Evolutionary conservation across 176 grass and related monocot genomes (phyloP), one percentile per base, ranked within the genome.

Genomic region (Avena insularis): DNA sequence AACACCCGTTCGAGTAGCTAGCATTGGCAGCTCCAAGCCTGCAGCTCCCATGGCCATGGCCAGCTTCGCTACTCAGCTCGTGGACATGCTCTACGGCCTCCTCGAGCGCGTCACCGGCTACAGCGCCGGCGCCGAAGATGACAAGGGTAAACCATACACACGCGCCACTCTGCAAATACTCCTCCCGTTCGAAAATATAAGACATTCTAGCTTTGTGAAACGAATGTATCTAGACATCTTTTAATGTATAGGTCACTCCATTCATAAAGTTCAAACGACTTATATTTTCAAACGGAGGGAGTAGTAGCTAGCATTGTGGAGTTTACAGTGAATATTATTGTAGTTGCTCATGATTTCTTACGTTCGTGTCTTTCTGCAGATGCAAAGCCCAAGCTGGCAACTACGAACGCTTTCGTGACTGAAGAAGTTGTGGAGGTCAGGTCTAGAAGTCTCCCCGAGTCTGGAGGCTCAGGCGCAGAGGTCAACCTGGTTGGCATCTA

Each of bases 31-130:
- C 55, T 57, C 55, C 55, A 57, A 8, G 0, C 6, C 15, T 43
- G 4, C 36, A 71, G 36, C 19, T 43, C 60, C 72, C 51, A 88
- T 91, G 90, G 86, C 72, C 51, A 88, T 91, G 90, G 86, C 82
- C 16, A 63, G 48, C 75, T 83, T 91, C 50, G 71, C 80, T 51
- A 11, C 79, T 58, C 80, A 91, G 57, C 70, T 91, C 33, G 85
- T 88, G 78, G 90, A 75, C 46, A 71, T 75, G 51, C 23, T 85
- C 25, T 65, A 80, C 43, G 33, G 68, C 36, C 58, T 91, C 56
- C 31, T 88, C 62, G 81, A 66, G 25, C 90, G 77, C 12, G 75
- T 84, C 56, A 60, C 69, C 29, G 81, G 90, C 71, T 58, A 5
- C 5, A 14, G 75, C 38, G 68, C 36, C 21, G 4, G 54, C 17